A percentile compares a stretch with the other conserved stretches of the same genome.
Evolutionary conservation across 2,329 filamentous ascomycete species (phyloP).

Genomic region (Aspergillus carbonarius): DNA sequence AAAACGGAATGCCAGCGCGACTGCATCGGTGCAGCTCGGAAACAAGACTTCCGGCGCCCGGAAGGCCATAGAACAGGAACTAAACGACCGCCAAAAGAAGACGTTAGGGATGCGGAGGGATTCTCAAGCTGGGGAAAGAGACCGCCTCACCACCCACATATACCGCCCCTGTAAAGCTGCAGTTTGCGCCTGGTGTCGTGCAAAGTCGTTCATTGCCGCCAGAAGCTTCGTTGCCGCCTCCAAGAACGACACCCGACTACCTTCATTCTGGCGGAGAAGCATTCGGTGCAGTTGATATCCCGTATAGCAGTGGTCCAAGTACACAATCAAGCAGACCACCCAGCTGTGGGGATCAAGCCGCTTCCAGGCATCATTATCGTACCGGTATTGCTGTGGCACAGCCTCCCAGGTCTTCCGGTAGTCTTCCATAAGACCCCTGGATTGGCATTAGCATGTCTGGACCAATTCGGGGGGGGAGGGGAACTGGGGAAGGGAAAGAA

Average conservation of each 20-base stretch:
- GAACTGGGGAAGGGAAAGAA: too few species aligned
- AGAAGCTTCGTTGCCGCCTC: constrained; percentile 8
- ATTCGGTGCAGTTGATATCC: constrained; percentile 10
- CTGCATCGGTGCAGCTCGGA: constrained; percentile 5
- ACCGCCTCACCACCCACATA: neutral
- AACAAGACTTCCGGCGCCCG: constrained; percentile 9
- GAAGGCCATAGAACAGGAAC: constrained; percentile 11
- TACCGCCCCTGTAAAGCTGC: neutral
- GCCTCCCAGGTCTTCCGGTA: neutral
- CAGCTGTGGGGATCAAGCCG: neutral
- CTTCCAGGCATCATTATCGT: neutral
- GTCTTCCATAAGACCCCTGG: neutral
- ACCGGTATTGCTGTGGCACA: constrained; percentile 1
- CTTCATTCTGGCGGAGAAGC: neutral
- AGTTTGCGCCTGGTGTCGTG: neutral
- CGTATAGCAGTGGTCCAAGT: constrained; percentile 5
- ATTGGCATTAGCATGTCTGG: neutral
- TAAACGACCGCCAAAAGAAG: neutral
- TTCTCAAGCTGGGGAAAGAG: too few species aligned
- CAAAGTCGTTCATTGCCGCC: constrained; percentile 6
- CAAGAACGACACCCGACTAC: neutral
- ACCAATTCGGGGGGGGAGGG: too few species aligned
- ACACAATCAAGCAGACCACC: neutral
- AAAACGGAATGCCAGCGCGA: neutral
- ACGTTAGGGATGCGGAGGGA: neutral